These are phyloP conservation scores for Populus hybrid DNA, from an alignment of 441 rosid species.

Conservation along the genomic window DNA sequence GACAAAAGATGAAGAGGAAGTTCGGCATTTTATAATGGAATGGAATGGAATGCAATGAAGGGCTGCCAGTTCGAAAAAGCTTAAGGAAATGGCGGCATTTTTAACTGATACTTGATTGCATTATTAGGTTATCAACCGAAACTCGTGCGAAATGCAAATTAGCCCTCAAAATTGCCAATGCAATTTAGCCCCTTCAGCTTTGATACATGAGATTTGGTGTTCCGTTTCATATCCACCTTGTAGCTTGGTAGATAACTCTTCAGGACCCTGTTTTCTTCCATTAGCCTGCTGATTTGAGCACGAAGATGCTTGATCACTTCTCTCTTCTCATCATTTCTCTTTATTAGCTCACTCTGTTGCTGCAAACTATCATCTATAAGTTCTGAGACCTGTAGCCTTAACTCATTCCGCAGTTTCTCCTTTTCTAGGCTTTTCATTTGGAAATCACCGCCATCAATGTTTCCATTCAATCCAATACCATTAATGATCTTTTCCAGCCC, in stretches of 20 bases:
- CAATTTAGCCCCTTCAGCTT: conserved; percentile 21
- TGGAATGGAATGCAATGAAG: neutral
- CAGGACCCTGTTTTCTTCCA: conserved; percentile 22
- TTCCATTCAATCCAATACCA: neutral
- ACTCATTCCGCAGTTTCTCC: conserved; percentile 20
- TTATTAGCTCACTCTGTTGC: conserved; percentile 23
- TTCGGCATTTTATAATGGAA: neutral
- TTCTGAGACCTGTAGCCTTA: conserved; percentile 15
- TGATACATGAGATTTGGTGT: neutral
- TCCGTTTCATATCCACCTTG: neutral
- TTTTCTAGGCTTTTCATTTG: neutral
- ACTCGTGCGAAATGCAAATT: neutral
- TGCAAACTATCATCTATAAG: conserved; percentile 20
- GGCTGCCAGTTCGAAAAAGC: neutral
- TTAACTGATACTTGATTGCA: neutral
- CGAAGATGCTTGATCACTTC: conserved; percentile 23
- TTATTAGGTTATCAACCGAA: neutral
- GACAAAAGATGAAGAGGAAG: neutral
- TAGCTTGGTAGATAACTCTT: conserved; percentile 4
- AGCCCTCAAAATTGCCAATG: conserved; percentile 10
- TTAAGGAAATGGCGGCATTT: neutral
- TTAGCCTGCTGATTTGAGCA: conserved; percentile 10
- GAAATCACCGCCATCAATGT: neutral
- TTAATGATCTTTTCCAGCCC: neutral
- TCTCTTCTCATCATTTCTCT: conserved; percentile 23